phyloP scores from a whole-genome alignment of 768 basidiomycete genomes.

The Lactarius psammicola region DNA sequence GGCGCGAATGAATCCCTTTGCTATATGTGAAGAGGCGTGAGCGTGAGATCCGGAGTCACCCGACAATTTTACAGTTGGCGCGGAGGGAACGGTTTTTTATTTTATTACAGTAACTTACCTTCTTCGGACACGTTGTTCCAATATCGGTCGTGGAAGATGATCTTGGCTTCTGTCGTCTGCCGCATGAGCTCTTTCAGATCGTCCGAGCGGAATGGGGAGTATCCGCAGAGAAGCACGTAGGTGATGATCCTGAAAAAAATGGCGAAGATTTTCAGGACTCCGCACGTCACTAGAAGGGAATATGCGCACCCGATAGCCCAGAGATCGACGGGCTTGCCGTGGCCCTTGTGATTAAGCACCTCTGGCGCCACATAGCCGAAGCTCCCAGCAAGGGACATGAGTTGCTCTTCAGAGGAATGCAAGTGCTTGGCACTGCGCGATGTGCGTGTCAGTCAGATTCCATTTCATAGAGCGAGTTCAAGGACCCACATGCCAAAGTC shows the following conservation, averaged over 20 bases:
- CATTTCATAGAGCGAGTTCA: neutral
- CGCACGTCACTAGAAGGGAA: neutral
- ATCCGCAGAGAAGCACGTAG: slow-evolving; percentile 93
- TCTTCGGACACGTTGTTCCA: slow-evolving; percentile 87
- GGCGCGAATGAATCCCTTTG: slow-evolving; percentile 77
- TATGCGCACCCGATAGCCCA: slow-evolving; percentile 83
- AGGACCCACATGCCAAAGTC: slow-evolving; percentile 92
- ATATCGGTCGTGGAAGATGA: slow-evolving; percentile 91
- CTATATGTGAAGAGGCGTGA: slow-evolving; percentile 43
- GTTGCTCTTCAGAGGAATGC: slow-evolving; percentile 64
- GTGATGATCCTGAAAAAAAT: slow-evolving; percentile 77
- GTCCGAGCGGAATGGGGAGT: slow-evolving; percentile 89
- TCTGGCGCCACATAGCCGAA: slow-evolving; percentile 93
- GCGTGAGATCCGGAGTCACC: neutral
- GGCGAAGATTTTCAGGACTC: neutral
- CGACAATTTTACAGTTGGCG: neutral
- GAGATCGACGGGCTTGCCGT: slow-evolving; percentile 89
- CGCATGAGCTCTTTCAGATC: slow-evolving; percentile 69
- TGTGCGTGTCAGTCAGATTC: neutral
- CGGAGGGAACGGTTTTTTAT: no score
- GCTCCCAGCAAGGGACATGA: slow-evolving; percentile 72
- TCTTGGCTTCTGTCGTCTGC: slow-evolving; percentile 81
- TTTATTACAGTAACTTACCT: no score
- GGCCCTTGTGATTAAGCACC: slow-evolving; percentile 74
- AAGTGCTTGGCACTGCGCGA: slow-evolving; percentile 73